A percentile compares a stretch with the other conserved stretches of the same genome.
These are phyloP conservation scores for Iris macrosiphon DNA, from an alignment of 106 monocot genomes.

Conservation along the genomic window DNA sequence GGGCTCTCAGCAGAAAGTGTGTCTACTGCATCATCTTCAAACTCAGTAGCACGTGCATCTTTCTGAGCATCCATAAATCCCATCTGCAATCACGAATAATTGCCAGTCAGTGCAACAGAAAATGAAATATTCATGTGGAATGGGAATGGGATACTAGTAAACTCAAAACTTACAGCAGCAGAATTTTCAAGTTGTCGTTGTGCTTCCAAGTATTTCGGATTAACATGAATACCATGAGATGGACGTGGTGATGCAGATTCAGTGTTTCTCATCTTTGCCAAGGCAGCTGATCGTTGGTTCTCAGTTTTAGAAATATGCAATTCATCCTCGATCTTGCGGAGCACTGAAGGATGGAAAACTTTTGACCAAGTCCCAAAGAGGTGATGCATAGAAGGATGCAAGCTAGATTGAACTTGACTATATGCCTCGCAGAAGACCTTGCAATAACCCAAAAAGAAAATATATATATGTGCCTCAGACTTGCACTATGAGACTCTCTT, in stretches of 20 bases:
- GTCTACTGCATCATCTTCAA: conserved; percentile 12
- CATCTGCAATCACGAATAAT: conserved; percentile 12
- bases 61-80: background rate
- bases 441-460: conserved; percentile 12
- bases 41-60: background rate
- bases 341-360: conserved; percentile 63
- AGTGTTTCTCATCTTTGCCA: conserved; percentile 23
- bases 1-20: conserved; percentile 14
- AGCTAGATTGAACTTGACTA: conserved; percentile 51
- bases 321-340: conserved; percentile 56
- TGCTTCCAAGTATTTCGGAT: conserved; percentile 90
- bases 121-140: no score
- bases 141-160: background rate
- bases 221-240: conserved; percentile 84
- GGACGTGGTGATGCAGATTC: conserved; percentile 60
- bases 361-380: conserved; percentile 92
- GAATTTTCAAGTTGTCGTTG: conserved; percentile 40
- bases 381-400: conserved; percentile 74
- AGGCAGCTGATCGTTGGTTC: conserved; percentile 22
- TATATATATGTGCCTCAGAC: conserved; percentile 4
- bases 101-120: no score
- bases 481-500: background rate
- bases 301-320: conserved; percentile 48
- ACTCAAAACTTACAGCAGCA: conserved; percentile 29
- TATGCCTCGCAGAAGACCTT: conserved; percentile 84